Evolutionary conservation across 2,329 filamentous ascomycete genomes (phyloP).

Genomic region (Pseudogymnoascus sp.): DNA sequence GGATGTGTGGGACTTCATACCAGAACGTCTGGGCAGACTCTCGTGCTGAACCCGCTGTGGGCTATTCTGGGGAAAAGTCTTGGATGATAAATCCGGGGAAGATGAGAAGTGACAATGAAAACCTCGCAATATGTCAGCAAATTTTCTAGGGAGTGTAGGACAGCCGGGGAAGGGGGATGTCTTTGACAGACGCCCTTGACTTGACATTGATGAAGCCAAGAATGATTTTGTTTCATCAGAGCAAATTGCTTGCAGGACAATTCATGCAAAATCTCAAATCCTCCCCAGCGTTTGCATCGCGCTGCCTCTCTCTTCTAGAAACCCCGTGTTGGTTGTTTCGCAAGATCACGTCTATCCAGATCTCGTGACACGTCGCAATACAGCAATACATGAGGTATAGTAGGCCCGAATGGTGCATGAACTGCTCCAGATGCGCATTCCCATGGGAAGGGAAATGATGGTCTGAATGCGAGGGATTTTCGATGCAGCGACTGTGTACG

Average conservation of each 20-base stretch:
- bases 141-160: not conserved
- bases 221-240: not conserved
- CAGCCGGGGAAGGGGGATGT: not conserved
- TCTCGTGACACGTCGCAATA: slow-evolving; percentile 1
- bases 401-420: not conserved
- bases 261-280: not conserved
- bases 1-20: not conserved
- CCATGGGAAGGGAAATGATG: not conserved
- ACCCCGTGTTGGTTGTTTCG: not conserved
- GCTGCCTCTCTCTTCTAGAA: not conserved
- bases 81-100: not conserved
- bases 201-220: not conserved
- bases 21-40: not conserved
- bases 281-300: not conserved
- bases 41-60: not conserved
- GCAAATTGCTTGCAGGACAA: not conserved
- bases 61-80: not conserved
- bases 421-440: not conserved
- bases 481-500: not conserved
- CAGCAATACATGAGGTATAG: not conserved
- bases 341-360: slow-evolving; percentile 1
- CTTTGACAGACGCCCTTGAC: not conserved
- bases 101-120: not conserved
- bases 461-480: not conserved
- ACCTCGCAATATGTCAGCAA: slow-evolving; percentile 1